Evolutionary conservation across 78 protist genomes (phyloP).

Genomic region (Chrysochromulina parva): DNA sequence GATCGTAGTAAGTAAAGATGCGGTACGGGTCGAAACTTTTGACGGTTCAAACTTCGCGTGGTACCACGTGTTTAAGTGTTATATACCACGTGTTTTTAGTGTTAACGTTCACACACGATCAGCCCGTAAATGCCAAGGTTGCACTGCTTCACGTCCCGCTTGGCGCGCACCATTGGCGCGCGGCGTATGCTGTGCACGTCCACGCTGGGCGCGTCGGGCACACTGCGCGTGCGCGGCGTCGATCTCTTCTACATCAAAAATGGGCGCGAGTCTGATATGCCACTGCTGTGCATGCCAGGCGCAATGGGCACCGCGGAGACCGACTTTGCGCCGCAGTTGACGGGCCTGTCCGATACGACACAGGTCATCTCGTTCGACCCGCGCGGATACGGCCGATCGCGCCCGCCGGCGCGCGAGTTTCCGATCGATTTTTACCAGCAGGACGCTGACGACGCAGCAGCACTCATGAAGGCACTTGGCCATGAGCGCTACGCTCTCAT

Average conservation of each 20-base stretch:
- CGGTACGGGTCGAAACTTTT: too few relatives aligned
- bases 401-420: slow-evolving; percentile 21
- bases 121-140: too few relatives aligned
- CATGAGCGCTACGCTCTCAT: slow-evolving; percentile 8
- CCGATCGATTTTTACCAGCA: slow-evolving; percentile 29
- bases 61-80: too few relatives aligned
- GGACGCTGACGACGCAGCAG: slow-evolving; percentile 40
- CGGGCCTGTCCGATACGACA: not conserved
- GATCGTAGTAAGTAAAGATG: too few relatives aligned
- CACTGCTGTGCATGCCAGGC: slow-evolving; percentile 36
- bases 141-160: too few relatives aligned
- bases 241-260: too few relatives aligned
- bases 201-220: not conserved
- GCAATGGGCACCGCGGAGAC: slow-evolving; percentile 41
- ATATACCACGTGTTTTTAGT: too few relatives aligned
- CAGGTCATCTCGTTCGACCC: slow-evolving; percentile 36
- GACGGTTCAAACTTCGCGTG: too few relatives aligned
- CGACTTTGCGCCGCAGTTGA: slow-evolving; percentile 28
- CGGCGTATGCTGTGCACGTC: too few relatives aligned
- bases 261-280: too few relatives aligned
- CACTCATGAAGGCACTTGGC: not conserved
- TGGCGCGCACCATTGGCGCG: too few relatives aligned
- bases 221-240: not conserved
- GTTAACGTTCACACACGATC: too few relatives aligned
- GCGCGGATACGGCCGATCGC: slow-evolving; percentile 31